Base-by-base conservation (phyloP, 257 asterid species). In the Scutellaria barbata region DNA sequence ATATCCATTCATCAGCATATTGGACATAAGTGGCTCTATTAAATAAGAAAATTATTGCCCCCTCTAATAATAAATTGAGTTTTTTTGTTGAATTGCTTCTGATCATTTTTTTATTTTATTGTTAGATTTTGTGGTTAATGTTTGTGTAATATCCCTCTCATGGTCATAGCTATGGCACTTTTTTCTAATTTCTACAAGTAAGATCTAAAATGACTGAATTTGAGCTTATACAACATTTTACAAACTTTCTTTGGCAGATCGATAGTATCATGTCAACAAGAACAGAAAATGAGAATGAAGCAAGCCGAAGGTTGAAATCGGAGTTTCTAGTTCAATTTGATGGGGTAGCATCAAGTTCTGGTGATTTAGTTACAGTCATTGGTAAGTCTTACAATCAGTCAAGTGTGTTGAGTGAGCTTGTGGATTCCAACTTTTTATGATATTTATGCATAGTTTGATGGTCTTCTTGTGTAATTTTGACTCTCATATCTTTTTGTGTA, bases 251-350 rank as follows among this genome's bases (percentile, higher is more conserved):
- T 56, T 39, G 75, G 57, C 92, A 94, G 99, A 94, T 94, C 35
- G 99, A 94, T 80, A 94, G 99, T 80, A 88, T 91, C 73, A 94
- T 94, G 99, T 94, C 99, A 58, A 81, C 96, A 50, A 91, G 99
- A 80, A 94, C 95, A 9, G 84, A 90, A 64, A 85, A 81, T 64
- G 99, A 94, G 82, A 94, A 94, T 83, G 99, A 94, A 91, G 93
- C 99, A 51, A 94, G 98, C 85, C 83, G 99, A 84, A 91, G 99
- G 85, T 74, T 94, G 85, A 94, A 94, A 76, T 94, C 99, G 0
- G 99, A 94, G 84, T 94, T 94, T 72, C 83, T 94, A 69, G 89
- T 94, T 76, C 99, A 94, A 83, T 94, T 94, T 48, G 99, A 94
- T 77, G 99, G 99, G 74, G 99, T 94, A 40, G 75, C 96, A 46